phyloP scores from a whole-genome alignment of 2,329 filamentous ascomycete genomes.

The Alternaria triticimaculans region DNA sequence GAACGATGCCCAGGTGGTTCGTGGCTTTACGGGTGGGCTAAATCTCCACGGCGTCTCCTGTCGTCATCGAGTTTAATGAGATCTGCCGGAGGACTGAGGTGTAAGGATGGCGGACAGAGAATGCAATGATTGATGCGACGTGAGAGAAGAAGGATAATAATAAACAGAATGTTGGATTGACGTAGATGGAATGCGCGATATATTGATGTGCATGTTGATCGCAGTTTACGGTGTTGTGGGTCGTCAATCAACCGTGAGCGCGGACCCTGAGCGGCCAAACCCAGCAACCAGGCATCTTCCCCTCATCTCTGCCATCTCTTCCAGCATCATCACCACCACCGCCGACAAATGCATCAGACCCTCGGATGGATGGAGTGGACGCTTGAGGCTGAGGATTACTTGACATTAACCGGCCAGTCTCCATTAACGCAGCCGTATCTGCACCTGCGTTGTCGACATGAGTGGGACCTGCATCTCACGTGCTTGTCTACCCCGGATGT shows the following conservation, averaged over 20 bases:
- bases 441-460: constrained; percentile 1
- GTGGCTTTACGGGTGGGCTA: constrained; percentile 10
- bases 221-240: constrained; percentile 4
- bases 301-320: not conserved
- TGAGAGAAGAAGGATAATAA: not conserved
- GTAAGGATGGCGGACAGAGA: not conserved
- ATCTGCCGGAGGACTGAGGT: not conserved
- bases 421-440: not conserved
- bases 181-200: not conserved
- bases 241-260: constrained; percentile 9
- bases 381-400: not conserved
- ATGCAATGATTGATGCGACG: not conserved
- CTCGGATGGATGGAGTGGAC: not conserved
- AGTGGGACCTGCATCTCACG: constrained; percentile 26
- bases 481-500: constrained; percentile 18
- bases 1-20: not conserved
- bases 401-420: constrained; percentile 7
- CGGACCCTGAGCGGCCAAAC: constrained; percentile 15
- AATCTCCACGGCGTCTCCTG: not conserved
- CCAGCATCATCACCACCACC: not conserved
- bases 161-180: not conserved
- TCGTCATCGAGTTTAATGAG: constrained; percentile 4
- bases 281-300: constrained; percentile 17
- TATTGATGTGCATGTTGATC: constrained; percentile 17
- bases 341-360: not conserved